Evolutionary conservation across 78 protist genomes (phyloP).

Genomic region (slime mould (Dictyostelium discoideum)): DNA sequence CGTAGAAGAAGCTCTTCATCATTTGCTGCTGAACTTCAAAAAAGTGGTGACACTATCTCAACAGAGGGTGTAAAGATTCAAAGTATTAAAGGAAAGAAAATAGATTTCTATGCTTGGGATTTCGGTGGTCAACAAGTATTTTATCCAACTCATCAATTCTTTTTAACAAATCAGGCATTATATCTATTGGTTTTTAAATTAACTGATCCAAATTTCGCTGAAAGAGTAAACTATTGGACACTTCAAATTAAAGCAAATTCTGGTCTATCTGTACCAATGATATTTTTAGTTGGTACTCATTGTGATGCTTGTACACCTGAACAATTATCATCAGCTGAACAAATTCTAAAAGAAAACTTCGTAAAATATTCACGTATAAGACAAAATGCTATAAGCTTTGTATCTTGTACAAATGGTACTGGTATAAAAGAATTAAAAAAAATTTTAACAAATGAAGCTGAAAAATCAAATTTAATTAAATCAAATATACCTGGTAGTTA

Average conservation of each 20-base stretch:
- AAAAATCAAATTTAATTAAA: slow-evolving; percentile 42
- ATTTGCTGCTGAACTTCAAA: background rate
- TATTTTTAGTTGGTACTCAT: slow-evolving; percentile 70
- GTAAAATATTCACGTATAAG: slow-evolving; percentile 28
- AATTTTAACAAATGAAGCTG: slow-evolving; percentile 34
- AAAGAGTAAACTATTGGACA: slow-evolving; percentile 65
- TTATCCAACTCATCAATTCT: slow-evolving; percentile 84
- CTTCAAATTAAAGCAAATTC: slow-evolving; percentile 50
- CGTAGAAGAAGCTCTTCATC: slow-evolving; percentile 8
- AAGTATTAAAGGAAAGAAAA: slow-evolving; percentile 20
- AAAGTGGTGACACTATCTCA: slow-evolving; percentile 62
- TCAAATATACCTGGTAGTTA: slow-evolving; percentile 65
- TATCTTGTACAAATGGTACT: slow-evolving; percentile 42
- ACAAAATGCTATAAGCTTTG: slow-evolving; percentile 38
- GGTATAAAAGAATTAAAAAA: slow-evolving; percentile 65
- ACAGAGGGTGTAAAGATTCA: slow-evolving; percentile 72
- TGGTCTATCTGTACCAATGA: slow-evolving; percentile 50
- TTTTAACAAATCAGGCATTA: slow-evolving; percentile 54
- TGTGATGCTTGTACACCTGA: slow-evolving; percentile 69
- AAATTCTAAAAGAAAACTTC: slow-evolving; percentile 28
- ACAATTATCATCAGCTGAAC: slow-evolving; percentile 21
- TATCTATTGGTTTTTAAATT: slow-evolving; percentile 54
- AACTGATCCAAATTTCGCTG: slow-evolving; percentile 68
- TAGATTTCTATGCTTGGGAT: slow-evolving; percentile 73
- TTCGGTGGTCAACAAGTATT: slow-evolving; percentile 82